Evolutionary conservation across 2,329 filamentous ascomycete genomes (phyloP).

Genomic region (Epichloe hybrida): DNA sequence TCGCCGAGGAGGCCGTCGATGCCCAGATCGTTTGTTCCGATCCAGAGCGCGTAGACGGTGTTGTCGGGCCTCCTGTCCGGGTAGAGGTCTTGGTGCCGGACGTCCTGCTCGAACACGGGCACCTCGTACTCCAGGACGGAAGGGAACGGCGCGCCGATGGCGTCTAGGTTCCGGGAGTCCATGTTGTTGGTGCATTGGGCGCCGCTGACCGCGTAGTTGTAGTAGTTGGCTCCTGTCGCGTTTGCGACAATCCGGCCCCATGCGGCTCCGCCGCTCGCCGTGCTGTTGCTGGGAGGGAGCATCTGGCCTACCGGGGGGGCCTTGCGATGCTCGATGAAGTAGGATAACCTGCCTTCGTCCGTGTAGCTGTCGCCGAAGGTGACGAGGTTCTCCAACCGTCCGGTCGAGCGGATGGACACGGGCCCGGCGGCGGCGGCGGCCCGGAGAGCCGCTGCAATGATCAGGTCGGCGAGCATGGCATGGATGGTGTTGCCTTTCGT

Average conservation of each 20-base stretch:
- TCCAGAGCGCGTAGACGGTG: slow-evolving; percentile 66
- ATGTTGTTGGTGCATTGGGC: slow-evolving; percentile 61
- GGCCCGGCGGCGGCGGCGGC: background rate
- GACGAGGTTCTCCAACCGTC: slow-evolving; percentile 37
- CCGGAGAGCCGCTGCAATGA: background rate
- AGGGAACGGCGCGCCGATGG: slow-evolving; percentile 43
- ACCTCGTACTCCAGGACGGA: slow-evolving; percentile 49
- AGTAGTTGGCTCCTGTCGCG: slow-evolving; percentile 40
- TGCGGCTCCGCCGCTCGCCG: slow-evolving; percentile 50
- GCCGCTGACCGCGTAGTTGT: slow-evolving; percentile 60
- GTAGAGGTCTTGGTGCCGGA: slow-evolving; percentile 25
- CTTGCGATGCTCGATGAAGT: slow-evolving; percentile 47
- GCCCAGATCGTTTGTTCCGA: slow-evolving; percentile 70
- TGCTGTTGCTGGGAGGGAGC: slow-evolving; percentile 32
- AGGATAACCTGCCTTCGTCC: slow-evolving; percentile 53
- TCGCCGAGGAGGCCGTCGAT: slow-evolving; percentile 52
- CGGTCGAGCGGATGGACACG: background rate
- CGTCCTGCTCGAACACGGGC: slow-evolving; percentile 40
- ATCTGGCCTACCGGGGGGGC: slow-evolving; percentile 51
- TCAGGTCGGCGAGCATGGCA: background rate
- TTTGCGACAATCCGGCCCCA: slow-evolving; percentile 57
- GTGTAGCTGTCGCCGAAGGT: slow-evolving; percentile 68
- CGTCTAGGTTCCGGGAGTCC: slow-evolving; percentile 36
- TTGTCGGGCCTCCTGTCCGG: slow-evolving; percentile 34
- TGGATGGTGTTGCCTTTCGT: background rate